Base-by-base conservation (phyloP, 257 asterid species). In the Galeopsis tetrahit region DNA sequence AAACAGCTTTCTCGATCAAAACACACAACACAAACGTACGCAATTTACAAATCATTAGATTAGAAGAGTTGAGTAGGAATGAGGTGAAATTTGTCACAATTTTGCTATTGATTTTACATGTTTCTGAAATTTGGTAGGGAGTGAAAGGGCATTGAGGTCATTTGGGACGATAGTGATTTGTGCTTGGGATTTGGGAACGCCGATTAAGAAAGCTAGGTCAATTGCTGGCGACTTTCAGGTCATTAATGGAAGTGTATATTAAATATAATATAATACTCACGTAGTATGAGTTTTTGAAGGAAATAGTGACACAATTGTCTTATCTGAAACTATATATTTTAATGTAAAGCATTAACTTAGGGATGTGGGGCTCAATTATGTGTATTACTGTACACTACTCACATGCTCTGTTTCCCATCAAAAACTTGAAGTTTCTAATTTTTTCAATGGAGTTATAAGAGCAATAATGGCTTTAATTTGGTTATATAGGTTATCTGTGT, bases 191-290 rank as follows among this genome's bases (percentile, higher is more conserved):
- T 62, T 55, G 69, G 75, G 64, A 53, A 51, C 17, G 38, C 28
- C 60, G 51, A 60, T 70, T 36, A 15, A 56, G 46, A 38, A 69
- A 44, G 11, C 39, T 31, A 28, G 72, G 77, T 40, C 32, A 44
- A 38, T 59, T 60, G 75, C 70, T 36, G 79, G 79, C 55, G 40
- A 14, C 46, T n/a, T n/a, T n/a, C n/a, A n/a, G n/a, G n/a, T n/a
- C n/a, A 14, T 28, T 56, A 10, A 9, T 31, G 62, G 39, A 46
- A 6, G 17, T 46, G 14, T n/a, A 11, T 4, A 11, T 46, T 11
- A 11, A 4, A 13, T 10, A 3, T 46, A 21, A 21, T 21, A 21
- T 21, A 21, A 21, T 21, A 21, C 28, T 21, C 43, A 38, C 7
- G 43, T 38, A 38, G 43, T 6, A 38, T 40, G 11, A 8, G 46